phyloP scores from a whole-genome alignment of 2,329 filamentous ascomycete genomes.

The Penicillium occitanis region DNA sequence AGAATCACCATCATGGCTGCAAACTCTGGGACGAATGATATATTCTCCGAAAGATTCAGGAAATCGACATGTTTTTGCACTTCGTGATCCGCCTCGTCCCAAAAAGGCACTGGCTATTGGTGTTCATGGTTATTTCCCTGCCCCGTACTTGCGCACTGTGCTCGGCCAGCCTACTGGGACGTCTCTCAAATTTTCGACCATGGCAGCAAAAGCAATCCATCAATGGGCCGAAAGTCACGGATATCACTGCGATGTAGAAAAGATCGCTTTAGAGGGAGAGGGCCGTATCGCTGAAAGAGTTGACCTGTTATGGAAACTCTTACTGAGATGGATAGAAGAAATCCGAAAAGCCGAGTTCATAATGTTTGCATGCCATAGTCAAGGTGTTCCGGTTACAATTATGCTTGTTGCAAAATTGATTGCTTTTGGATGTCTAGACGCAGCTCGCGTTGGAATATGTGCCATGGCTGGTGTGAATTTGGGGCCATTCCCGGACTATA shows the following conservation, averaged over 20 bases:
- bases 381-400: slow-evolving; percentile 89
- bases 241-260: slow-evolving; percentile 80
- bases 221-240: slow-evolving; percentile 76
- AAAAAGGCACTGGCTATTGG: slow-evolving; percentile 89
- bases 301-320: slow-evolving; percentile 87
- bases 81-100: slow-evolving; percentile 68
- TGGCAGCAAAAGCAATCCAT: slow-evolving; percentile 78
- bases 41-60: slow-evolving; percentile 57
- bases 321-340: slow-evolving; percentile 92
- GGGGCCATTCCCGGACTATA: slow-evolving; percentile 89
- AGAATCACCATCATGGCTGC: slow-evolving; percentile 63
- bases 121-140: slow-evolving; percentile 91
- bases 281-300: slow-evolving; percentile 88
- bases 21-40: slow-evolving; percentile 49
- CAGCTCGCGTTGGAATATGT: slow-evolving; percentile 78
- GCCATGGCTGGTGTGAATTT: slow-evolving; percentile 89
- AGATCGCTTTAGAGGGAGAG: slow-evolving; percentile 91
- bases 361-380: slow-evolving; percentile 88
- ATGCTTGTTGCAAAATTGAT: slow-evolving; percentile 94
- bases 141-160: slow-evolving; percentile 79
- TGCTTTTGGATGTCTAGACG: slow-evolving; percentile 78
- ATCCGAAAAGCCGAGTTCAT: slow-evolving; percentile 86
- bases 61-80: slow-evolving; percentile 69
- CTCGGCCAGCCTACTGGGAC: slow-evolving; percentile 95
- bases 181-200: slow-evolving; percentile 86